Conservation (phyloP, 1,284 basidiomycete species). For the Ceratobasidium sp. region DNA sequence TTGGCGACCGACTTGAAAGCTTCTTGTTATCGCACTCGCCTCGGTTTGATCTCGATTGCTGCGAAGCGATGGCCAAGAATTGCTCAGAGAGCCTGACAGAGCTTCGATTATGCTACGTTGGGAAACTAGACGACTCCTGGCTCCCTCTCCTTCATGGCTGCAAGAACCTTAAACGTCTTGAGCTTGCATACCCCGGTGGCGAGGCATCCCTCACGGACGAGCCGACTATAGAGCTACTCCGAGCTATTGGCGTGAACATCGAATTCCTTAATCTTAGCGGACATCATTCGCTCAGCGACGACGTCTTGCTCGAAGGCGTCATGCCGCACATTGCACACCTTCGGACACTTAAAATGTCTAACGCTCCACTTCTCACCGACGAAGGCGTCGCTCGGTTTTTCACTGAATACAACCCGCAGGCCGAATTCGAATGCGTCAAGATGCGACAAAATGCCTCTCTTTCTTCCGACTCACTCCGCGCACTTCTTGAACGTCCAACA, state of each 20-base stretch:
- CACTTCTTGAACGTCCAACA: constrained; percentile 81
- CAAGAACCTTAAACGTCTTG: constrained; percentile 67
- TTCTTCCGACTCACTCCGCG: constrained; percentile 69
- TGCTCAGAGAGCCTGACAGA: constrained; percentile 75
- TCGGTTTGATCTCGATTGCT: constrained; percentile 84
- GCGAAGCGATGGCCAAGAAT: constrained; percentile 72
- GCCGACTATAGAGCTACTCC: constrained; percentile 71
- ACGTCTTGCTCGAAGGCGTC: constrained; percentile 74
- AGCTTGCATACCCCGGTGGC: constrained; percentile 69
- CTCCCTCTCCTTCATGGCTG: constrained; percentile 69
- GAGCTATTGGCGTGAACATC: constrained; percentile 66
- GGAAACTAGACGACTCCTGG: constrained; percentile 76
- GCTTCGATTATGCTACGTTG: constrained; percentile 86
- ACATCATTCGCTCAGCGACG: constrained; percentile 71
- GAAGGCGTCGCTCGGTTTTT: constrained; percentile 80
- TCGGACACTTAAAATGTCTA: constrained; percentile 69
- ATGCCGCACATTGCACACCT: constrained; percentile 68
- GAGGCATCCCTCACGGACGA: constrained; percentile 68
- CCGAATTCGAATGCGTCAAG: constrained; percentile 54
- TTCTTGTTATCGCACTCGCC: constrained; percentile 91
- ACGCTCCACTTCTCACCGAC: constrained; percentile 76
- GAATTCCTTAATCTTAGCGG: constrained; percentile 75
- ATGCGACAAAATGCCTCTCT: constrained; percentile 76
- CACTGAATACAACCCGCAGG: constrained; percentile 55
- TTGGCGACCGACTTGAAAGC: constrained; percentile 72